These are phyloP conservation scores for Glonium stellatum DNA, from an alignment of 495 filamentous ascomycete genomes.

Conservation along the genomic window DNA sequence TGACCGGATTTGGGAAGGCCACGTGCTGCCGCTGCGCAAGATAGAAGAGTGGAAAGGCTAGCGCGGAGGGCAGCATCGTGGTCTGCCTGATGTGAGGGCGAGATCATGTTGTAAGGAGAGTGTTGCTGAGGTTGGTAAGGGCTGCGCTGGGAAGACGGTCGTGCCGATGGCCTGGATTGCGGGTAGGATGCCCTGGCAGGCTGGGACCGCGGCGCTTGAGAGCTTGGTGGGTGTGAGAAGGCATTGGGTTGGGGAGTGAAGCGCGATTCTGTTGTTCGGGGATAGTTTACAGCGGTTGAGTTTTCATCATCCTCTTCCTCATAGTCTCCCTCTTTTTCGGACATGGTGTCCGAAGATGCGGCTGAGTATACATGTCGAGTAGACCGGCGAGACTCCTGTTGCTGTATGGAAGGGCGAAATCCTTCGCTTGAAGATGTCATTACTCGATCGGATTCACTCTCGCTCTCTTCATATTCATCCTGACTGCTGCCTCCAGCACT, in stretches of 20 bases:
- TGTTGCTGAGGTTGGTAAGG: conserved; percentile 43
- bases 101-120: conserved; percentile 52
- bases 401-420: conserved; percentile 38
- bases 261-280: conserved; percentile 45
- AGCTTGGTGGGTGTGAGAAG: conserved; percentile 72
- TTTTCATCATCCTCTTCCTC: conserved; percentile 74
- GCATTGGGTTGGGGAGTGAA: conserved; percentile 87
- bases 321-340: conserved; percentile 44
- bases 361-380: conserved; percentile 25
- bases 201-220: conserved; percentile 40
- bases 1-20: conserved; percentile 62
- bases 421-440: conserved; percentile 83
- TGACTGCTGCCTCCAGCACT: conserved; percentile 64
- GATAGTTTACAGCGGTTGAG: conserved; percentile 68
- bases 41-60: conserved; percentile 88
- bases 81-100: conserved; percentile 72
- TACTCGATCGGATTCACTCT: conserved; percentile 75
- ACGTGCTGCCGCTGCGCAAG: conserved; percentile 81
- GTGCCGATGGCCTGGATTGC: conserved; percentile 28
- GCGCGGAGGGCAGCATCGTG: conserved; percentile 91
- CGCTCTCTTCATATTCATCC: conserved; percentile 82
- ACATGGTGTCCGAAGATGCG: conserved; percentile 33
- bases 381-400: conserved; percentile 19
- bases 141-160: conserved; percentile 34
- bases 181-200: conserved; percentile 35